Percentiles rank a stretch among this genome's conserved stretches.
These are phyloP conservation scores for Rhododendron henanense DNA, from an alignment of 148 eudicot genomes.

Conservation along the genomic window DNA sequence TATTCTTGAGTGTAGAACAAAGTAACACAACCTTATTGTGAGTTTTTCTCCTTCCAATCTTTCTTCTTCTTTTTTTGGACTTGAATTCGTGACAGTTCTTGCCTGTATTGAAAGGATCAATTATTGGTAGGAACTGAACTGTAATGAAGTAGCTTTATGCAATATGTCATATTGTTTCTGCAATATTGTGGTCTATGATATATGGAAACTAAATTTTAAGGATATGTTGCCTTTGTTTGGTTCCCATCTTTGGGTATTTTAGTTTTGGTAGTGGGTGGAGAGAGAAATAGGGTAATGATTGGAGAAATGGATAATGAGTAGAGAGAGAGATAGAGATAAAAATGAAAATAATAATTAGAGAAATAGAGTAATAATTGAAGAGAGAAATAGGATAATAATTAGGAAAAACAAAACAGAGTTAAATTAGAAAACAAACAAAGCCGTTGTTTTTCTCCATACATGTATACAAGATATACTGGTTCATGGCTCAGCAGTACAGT, in stretches of 20 bases:
- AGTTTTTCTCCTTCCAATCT: slow-evolving; percentile 1
- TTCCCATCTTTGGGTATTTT: no score
- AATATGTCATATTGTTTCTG: neutral
- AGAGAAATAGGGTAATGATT: no score
- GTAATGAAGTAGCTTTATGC: neutral
- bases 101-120: neutral
- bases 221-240: neutral
- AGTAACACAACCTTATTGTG: neutral
- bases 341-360: no score
- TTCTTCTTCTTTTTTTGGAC: neutral
- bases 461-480: neutral
- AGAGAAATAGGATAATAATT: no score
- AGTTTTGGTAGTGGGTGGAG: no score
- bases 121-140: neutral
- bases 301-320: no score
- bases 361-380: no score
- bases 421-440: no score
- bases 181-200: neutral
- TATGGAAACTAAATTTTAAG: neutral
- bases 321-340: no score
- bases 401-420: no score
- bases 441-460: neutral
- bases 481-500: neutral
- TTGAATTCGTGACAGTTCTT: neutral
- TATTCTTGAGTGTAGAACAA: neutral